phyloP scores from a whole-genome alignment of 1,139 yeast genomes.

The Candida pseudoviswanathii region DNA sequence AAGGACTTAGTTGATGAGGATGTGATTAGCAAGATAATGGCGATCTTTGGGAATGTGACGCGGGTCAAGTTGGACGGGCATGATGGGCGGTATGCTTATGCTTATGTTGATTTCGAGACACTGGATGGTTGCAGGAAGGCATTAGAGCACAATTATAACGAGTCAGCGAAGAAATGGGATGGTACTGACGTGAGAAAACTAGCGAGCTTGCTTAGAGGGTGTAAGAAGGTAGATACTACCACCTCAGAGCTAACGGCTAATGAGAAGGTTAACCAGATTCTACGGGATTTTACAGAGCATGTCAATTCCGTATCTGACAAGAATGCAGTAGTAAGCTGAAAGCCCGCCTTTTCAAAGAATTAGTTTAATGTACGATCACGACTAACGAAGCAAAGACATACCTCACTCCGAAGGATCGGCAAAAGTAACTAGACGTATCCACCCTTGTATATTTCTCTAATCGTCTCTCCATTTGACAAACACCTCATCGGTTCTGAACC shows the following conservation, averaged over 20 bases:
- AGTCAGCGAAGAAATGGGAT: conserved; percentile 50
- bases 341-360: conserved; percentile 22
- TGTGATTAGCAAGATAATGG: conserved; percentile 42
- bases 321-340: conserved; percentile 3
- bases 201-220: conserved; percentile 49
- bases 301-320: conserved; percentile 44
- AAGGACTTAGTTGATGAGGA: conserved; percentile 31
- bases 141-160: conserved; percentile 38
- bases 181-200: conserved; percentile 44
- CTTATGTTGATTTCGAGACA: conserved; percentile 32
- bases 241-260: conserved; percentile 1
- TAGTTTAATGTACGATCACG: conserved; percentile 26
- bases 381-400: conserved; percentile 11
- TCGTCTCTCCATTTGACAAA: conserved; percentile 84
- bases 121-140: conserved; percentile 36
- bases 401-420: conserved; percentile 11
- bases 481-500: conserved; percentile 93
- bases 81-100: conserved; percentile 39
- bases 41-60: conserved; percentile 45
- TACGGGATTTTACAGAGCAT: not conserved
- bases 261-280: conserved; percentile 5
- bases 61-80: conserved; percentile 18
- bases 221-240: conserved; percentile 16
- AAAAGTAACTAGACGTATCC: no score
- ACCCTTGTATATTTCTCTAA: conserved; percentile 17